Conservation (phyloP, 331 rosid species). For the Quercus tomentella region DNA sequence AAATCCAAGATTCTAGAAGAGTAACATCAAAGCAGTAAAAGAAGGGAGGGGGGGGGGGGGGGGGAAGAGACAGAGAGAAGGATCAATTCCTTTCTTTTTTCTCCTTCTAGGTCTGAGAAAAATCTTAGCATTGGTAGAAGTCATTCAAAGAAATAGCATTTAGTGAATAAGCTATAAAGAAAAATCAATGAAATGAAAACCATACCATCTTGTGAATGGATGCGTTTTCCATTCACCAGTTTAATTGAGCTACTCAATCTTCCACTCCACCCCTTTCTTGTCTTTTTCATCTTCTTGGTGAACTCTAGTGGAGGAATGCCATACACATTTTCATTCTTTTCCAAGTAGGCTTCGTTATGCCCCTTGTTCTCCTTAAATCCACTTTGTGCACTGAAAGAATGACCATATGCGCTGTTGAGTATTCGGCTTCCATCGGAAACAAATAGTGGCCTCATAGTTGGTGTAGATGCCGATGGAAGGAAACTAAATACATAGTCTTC, state of each 20-base stretch:
- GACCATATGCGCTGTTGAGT: slow-evolving; percentile 33
- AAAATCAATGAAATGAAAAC: slow-evolving; percentile 8
- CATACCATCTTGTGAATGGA: slow-evolving; percentile 34
- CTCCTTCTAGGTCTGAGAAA: neutral
- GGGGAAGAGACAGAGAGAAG: neutral
- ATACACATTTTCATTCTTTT: slow-evolving; percentile 19
- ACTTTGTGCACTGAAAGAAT: slow-evolving; percentile 16
- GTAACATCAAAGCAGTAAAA: neutral
- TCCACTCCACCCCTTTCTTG: slow-evolving; percentile 29
- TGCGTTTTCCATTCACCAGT: slow-evolving; percentile 21
- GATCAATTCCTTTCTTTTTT: neutral
- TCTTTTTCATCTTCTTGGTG: slow-evolving; percentile 29
- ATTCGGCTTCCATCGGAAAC: slow-evolving; percentile 55
- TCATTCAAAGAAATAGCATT: neutral
- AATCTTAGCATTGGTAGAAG: neutral
- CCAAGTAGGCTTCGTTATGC: slow-evolving; percentile 23
- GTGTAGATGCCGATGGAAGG: slow-evolving; percentile 28
- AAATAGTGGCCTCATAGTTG: slow-evolving; percentile 37
- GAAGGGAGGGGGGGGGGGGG: neutral
- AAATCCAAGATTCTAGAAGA: neutral
- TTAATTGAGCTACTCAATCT: slow-evolving; percentile 28
- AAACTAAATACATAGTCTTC: slow-evolving; percentile 47
- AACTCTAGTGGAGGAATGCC: slow-evolving; percentile 41
- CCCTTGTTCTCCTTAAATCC: slow-evolving; percentile 29
- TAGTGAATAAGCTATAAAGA: neutral